Percentiles rank a stretch among this genome's conserved stretches.
These are phyloP conservation scores for Rhodotorula sp. DNA, from an alignment of 1,284 basidiomycete species.

Conservation along the genomic window DNA sequence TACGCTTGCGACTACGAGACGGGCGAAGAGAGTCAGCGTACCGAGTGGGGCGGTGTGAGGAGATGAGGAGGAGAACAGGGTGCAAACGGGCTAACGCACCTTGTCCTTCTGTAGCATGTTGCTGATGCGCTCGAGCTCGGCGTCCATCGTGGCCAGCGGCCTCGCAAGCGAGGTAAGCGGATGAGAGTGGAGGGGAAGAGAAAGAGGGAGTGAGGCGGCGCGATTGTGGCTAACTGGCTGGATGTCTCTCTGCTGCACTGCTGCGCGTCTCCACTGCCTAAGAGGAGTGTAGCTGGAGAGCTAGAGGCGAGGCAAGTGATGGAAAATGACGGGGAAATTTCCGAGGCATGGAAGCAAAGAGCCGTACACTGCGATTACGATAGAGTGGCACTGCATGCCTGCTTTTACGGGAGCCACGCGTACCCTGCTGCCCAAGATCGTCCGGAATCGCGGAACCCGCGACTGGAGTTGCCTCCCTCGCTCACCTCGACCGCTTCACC, in stretches of 20 bases:
- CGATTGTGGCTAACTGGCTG: too few species aligned
- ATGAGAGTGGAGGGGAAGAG: not conserved
- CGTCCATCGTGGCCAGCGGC: conserved; percentile 18
- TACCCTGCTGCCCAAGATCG: too few species aligned
- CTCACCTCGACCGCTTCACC: conserved; percentile 5
- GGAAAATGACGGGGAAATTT: not conserved
- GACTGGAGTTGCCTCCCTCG: too few species aligned
- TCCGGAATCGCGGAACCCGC: too few species aligned
- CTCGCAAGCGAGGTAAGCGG: not conserved
- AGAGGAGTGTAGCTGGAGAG: too few species aligned
- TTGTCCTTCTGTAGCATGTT: conserved; percentile 33
- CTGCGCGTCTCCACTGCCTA: too few species aligned
- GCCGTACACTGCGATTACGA: not conserved
- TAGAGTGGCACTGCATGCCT: not conserved
- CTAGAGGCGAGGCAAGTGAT: not conserved
- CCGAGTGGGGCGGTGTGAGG: not conserved
- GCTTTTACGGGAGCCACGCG: not conserved
- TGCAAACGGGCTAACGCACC: not conserved
- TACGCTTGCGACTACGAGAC: conserved; percentile 57
- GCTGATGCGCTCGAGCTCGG: conserved; percentile 20
- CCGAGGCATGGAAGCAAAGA: too few species aligned
- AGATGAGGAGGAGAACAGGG: not conserved
- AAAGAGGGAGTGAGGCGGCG: too few species aligned
- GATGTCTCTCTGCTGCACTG: too few species aligned
- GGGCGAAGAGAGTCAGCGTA: not conserved